Conservation (phyloP, 768 basidiomycete genomes). For the Crucibulum laeve region DNA sequence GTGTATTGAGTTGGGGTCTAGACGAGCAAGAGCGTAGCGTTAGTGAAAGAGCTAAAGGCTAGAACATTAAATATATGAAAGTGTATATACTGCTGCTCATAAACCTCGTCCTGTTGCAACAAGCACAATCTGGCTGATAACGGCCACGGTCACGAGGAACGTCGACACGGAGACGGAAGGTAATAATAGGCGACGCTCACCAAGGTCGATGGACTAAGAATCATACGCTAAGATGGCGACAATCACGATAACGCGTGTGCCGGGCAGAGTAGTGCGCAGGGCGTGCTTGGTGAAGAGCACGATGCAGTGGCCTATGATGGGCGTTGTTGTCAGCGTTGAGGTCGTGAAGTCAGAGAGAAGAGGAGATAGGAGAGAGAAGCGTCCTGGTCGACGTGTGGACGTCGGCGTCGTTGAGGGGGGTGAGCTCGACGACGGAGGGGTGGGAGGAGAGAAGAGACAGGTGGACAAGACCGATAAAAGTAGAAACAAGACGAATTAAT, state of each 20-base stretch:
- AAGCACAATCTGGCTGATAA: no score
- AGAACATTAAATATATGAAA: no score
- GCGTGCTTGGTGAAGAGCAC: conserved; percentile 10
- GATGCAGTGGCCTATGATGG: conserved; percentile 17
- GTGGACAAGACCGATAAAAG: conserved; percentile 13
- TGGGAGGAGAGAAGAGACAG: conserved; percentile 21
- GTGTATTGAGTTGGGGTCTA: conserved; percentile 42
- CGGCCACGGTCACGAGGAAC: conserved; percentile 5
- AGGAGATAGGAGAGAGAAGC: conserved; percentile 14
- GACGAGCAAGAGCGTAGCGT: conserved; percentile 17
- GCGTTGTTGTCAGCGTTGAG: conserved; percentile 39
- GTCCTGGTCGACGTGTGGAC: conserved; percentile 7
- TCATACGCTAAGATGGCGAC: conserved; percentile 35
- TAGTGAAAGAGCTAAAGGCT: conserved; percentile 17
- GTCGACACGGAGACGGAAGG: conserved; percentile 12
- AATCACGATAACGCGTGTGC: conserved; percentile 2
- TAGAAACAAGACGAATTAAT: neutral
- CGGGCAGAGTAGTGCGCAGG: conserved; percentile 5
- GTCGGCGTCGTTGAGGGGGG: conserved; percentile 28
- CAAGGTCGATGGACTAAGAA: conserved; percentile 23
- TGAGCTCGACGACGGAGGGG: conserved; percentile 36
- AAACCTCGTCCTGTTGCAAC: no score
- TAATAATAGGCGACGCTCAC: conserved; percentile 27
- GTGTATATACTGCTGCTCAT: no score
- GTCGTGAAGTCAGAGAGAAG: conserved; percentile 35